A percentile compares a stretch with the other conserved stretches of the same genome.
Conservation (phyloP, 1,139 yeast genomes). For the Debaryomycetaceae sp. region DNA sequence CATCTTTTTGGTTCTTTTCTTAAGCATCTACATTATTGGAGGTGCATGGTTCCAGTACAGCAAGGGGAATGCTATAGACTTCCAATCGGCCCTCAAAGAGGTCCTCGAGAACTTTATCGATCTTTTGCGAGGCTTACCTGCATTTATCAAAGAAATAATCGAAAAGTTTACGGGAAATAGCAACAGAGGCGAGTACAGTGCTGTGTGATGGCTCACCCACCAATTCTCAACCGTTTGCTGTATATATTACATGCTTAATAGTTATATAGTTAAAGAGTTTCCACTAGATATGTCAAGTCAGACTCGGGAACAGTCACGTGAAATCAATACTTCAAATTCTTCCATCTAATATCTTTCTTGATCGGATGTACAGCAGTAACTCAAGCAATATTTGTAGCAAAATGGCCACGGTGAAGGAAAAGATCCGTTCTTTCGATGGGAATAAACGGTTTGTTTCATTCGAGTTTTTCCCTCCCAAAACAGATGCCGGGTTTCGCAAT, state of each 20-base stretch:
- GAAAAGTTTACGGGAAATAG: slow-evolving; percentile 67
- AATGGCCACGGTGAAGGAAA: slow-evolving; percentile 48
- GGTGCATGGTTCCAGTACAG: slow-evolving; percentile 76
- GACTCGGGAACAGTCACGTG: slow-evolving; percentile 1
- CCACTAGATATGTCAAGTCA: neutral
- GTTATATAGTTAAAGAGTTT: neutral
- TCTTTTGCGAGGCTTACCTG: slow-evolving; percentile 62
- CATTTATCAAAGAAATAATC: slow-evolving; percentile 64
- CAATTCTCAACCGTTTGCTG: neutral
- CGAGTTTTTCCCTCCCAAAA: slow-evolving; percentile 97
- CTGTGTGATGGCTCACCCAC: slow-evolving; percentile 48
- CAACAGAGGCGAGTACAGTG: slow-evolving; percentile 85
- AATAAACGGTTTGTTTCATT: slow-evolving; percentile 72
- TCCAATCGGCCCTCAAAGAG: slow-evolving; percentile 59
- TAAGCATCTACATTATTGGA: slow-evolving; percentile 70
- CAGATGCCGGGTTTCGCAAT: slow-evolving; percentile 82
- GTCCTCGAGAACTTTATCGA: slow-evolving; percentile 68
- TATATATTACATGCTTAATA: neutral
- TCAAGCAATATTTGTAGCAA: neutral
- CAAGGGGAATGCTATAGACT: slow-evolving; percentile 50
- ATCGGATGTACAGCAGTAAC: neutral
- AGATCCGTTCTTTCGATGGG: slow-evolving; percentile 45
- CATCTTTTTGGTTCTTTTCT: slow-evolving; percentile 61
- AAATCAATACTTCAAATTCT: neutral
- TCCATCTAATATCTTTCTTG: neutral